phyloP scores from a whole-genome alignment of 106 monocot genomes.

The Chionographis japonica region DNA sequence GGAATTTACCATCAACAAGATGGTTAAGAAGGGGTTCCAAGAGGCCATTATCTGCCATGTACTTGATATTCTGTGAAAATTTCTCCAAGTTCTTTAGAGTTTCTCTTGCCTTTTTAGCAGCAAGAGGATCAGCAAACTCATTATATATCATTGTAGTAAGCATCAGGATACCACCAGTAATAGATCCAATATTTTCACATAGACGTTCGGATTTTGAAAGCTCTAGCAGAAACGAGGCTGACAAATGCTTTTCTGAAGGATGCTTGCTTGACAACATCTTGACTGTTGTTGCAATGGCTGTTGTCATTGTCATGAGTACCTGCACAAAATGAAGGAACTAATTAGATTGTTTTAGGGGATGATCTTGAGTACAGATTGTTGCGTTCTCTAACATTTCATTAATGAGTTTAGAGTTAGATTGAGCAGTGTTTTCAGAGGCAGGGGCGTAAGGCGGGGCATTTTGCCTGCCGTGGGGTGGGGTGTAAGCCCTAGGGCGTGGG shows the following conservation, averaged over 20 bases:
- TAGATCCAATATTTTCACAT: slow-evolving; percentile 37
- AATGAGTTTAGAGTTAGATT: too few species aligned
- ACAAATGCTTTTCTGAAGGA: slow-evolving; percentile 28
- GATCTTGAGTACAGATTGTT: too few species aligned
- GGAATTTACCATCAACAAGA: slow-evolving; percentile 46
- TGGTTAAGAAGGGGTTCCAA: slow-evolving; percentile 58
- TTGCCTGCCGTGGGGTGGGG: too few species aligned
- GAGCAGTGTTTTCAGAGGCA: not conserved
- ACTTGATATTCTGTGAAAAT: slow-evolving; percentile 43
- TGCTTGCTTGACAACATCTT: slow-evolving; percentile 54
- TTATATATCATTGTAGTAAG: slow-evolving; percentile 48
- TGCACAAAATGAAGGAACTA: slow-evolving; percentile 11
- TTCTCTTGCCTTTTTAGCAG: slow-evolving; percentile 37
- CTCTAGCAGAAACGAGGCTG: slow-evolving; percentile 56
- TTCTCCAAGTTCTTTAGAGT: slow-evolving; percentile 57
- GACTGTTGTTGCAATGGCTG: slow-evolving; percentile 27
- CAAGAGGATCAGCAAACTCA: slow-evolving; percentile 19
- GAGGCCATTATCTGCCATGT: slow-evolving; percentile 63
- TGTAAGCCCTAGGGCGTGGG: too few species aligned
- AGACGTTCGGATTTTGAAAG: slow-evolving; percentile 43
- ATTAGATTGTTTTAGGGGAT: not conserved
- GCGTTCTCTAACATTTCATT: too few species aligned
- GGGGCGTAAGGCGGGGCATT: too few species aligned
- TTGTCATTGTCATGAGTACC: slow-evolving; percentile 46
- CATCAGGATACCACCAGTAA: slow-evolving; percentile 38